Base-by-base conservation (phyloP, 2,329 filamentous ascomycete genomes). In the Microsporum canis region DNA sequence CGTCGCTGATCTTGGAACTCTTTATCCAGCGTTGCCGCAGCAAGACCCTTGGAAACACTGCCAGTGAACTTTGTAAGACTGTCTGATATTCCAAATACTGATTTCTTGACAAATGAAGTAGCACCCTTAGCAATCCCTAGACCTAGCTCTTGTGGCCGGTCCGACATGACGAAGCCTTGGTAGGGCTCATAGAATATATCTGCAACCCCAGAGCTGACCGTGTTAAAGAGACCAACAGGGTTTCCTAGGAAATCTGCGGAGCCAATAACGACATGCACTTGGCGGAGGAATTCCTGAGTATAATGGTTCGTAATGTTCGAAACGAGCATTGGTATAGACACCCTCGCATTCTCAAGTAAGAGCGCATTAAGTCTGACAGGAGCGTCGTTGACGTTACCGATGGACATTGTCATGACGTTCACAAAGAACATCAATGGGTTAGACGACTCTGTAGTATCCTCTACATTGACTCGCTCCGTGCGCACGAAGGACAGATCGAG, bases 101-200 rank as follows among this genome's bases (percentile, higher is more conserved):
- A 95, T 76, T 99, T 99, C 81, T 99, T 99, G 67, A 96, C 88
- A 70, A 99, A 97, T 65, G 90, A 96, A 0, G 91, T 92, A 8
- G 95, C 94, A 43, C 94, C 94, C 74, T 96, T 96, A 39, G 94
- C 95, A 64, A 99, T 95, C 17, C 94, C 94, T 45, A 95, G 80
- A 23, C 94, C 95, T 60, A 99, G 86, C 66, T 99, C 92, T 73
- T 97, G 92, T 1, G 94, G 95, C 66, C 89, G 85, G 72, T 99
- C 94, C 0, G 91, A 95, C 81, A 95, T 89, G 72, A 99, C 95
- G 57, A 99, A 84, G 27, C 95, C 89, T 77, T 99, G 94, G 76
- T 99, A 99, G 41, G 94, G 94, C 73, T 99, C 95, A 79, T 99
- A 99, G 78, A 99, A 99, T 71, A 99, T 96, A 72, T 96, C 94